Percentiles rank a stretch among this genome's conserved stretches.
Conservation (phyloP, 208 protist genomes). For the Giardia muris region DNA sequence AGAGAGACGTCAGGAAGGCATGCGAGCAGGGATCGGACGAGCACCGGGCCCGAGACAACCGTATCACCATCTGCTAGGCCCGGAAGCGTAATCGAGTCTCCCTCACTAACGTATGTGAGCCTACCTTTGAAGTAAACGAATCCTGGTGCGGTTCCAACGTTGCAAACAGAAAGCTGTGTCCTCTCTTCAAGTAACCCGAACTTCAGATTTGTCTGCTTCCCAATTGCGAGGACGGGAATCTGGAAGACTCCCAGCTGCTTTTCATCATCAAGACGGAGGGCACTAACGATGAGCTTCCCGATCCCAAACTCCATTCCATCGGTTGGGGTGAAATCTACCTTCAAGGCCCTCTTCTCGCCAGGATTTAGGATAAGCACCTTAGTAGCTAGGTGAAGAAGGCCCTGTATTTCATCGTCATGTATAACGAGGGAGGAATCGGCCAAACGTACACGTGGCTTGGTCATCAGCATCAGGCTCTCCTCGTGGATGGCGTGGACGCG, state of each 20-base stretch:
- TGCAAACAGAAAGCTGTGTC: too few species aligned
- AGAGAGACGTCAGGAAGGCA: too few species aligned
- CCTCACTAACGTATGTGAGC: too few species aligned
- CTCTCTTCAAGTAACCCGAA: background rate
- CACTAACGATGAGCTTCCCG: background rate
- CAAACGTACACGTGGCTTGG: background rate
- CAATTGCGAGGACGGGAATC: background rate
- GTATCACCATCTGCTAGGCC: too few species aligned
- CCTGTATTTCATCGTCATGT: background rate
- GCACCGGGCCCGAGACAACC: too few species aligned
- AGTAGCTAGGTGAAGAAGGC: background rate
- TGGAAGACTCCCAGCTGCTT: background rate
- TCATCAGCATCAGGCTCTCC: background rate
- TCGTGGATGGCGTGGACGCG: background rate
- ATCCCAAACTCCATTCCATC: background rate
- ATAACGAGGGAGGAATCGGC: background rate
- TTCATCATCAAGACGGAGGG: background rate
- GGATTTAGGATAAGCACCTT: background rate
- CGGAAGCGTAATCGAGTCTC: too few species aligned
- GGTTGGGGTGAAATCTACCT: background rate
- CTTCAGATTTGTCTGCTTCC: background rate
- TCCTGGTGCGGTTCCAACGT: too few species aligned
- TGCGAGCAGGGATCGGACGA: too few species aligned
- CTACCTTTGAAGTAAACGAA: too few species aligned
- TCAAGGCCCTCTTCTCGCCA: background rate